Evolutionary conservation across 192 early-diverging fungal genomes (phyloP).

Genomic region (Dimargaris xerosporica): DNA sequence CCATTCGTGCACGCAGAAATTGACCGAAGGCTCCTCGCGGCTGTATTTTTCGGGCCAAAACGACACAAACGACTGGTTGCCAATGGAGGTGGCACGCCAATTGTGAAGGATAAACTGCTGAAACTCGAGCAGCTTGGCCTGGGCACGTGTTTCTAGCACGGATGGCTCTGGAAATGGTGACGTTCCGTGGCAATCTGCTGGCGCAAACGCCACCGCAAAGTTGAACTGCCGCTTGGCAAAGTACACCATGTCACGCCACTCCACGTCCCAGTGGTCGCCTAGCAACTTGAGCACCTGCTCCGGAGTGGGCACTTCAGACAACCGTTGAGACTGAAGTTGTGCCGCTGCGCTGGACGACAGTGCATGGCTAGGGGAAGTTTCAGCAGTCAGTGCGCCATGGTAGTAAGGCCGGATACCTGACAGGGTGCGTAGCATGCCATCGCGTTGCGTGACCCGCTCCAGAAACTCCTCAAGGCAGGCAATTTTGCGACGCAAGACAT

Average conservation of each 20-base stretch:
- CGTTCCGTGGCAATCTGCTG: background rate
- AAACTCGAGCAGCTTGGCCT: slow-evolving; percentile 3
- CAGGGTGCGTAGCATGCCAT: slow-evolving; percentile 5
- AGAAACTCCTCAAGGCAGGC: slow-evolving; percentile 1
- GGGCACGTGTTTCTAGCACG: background rate
- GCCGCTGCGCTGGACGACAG: background rate
- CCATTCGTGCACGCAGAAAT: slow-evolving; percentile 12
- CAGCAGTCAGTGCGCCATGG: background rate
- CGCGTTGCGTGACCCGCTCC: slow-evolving; percentile 6
- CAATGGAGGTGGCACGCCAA: slow-evolving; percentile 1
- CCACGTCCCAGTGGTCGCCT: background rate
- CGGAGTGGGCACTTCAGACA: slow-evolving; percentile 1
- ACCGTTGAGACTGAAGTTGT: background rate
- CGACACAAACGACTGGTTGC: background rate
- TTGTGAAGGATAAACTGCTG: background rate
- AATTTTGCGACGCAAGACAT: background rate
- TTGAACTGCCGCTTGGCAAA: slow-evolving; percentile 9
- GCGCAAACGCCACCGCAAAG: slow-evolving; percentile 7
- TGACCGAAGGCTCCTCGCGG: slow-evolving; percentile 6
- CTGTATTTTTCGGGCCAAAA: slow-evolving; percentile 9
- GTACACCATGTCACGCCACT: slow-evolving; percentile 4
- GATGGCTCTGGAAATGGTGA: background rate
- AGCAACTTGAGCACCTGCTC: slow-evolving; percentile 2
- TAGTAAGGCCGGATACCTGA: slow-evolving; percentile 11
- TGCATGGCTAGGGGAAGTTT: background rate